Evolutionary conservation across 139 green algal species (phyloP), one percentile per base, ranked within the genome.

Genomic region (Mesotaenium endlicherianum): DNA sequence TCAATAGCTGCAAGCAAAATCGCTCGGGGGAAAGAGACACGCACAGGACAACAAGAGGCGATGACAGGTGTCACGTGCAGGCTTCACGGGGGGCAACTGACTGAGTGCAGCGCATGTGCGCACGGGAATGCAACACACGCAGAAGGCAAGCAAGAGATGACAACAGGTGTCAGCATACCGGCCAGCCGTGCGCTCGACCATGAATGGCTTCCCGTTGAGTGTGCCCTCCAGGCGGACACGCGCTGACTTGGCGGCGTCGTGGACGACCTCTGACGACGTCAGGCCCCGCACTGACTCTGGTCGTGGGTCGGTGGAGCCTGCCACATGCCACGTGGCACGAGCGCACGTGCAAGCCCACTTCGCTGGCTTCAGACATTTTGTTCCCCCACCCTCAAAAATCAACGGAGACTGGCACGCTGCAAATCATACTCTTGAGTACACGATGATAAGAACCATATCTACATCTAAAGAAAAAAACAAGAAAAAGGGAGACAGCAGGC

Each of bases 281-380:
- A 87, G 50, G 6, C 81, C 81, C 6, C 45, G 5, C 6, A 26
- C 6, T 20, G 57, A 26, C 0, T 69, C 82, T 17, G 82, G 77
- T 0, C 82, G 75, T 4, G 82, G 26, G 55, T 88, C 82, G 20
- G 80, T 88, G 43, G 8, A 31, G 64, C 80, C 80, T 86, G 80
- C 14, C n/a, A n/a, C n/a, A 59, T 14, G 49, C 49, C 49, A 59
- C 14, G 49, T 30, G 16, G 49, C 14, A 16, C 49, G 49, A 59
- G 49, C 16, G 14, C 14, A n/a, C n/a, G n/a, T n/a, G n/a, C n/a
- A n/a, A n/a, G n/a, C n/a, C n/a, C n/a, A n/a, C n/a, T n/a, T n/a
- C n/a, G n/a, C n/a, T n/a, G n/a, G n/a, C n/a, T 59, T 16, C 49
- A 59, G 16, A n/a, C n/a, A n/a, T n/a, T n/a, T n/a, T n/a, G n/a